A percentile compares a stretch with the other conserved stretches of the same genome.
These are phyloP conservation scores for Digitaria exilis DNA, from an alignment of 202 grass and related monocot genomes.

Conservation along the genomic window DNA sequence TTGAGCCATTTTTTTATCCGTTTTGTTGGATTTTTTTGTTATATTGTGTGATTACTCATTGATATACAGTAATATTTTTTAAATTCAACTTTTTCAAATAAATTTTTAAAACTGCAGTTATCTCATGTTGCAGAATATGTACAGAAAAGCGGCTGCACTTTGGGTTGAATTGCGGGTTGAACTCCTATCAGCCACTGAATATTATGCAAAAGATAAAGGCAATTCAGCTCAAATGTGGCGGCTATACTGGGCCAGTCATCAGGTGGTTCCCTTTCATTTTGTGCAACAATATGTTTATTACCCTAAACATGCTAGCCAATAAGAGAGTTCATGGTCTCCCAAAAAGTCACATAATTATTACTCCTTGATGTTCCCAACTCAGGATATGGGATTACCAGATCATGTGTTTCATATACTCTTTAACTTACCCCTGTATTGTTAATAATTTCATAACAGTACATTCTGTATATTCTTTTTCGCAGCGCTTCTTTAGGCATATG, in stretches of 20 bases:
- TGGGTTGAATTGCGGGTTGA: constrained; percentile 90
- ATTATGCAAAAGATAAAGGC: constrained; percentile 72
- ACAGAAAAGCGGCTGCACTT: constrained; percentile 76
- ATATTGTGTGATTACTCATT: constrained; percentile 8
- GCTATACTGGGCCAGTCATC: constrained; percentile 96
- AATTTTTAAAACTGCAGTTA: constrained; percentile 4
- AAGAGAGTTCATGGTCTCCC: neutral
- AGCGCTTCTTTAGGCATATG: constrained; percentile 98
- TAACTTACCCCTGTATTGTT: constrained; percentile 1
- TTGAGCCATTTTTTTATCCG: neutral
- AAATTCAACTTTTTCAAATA: constrained; percentile 13
- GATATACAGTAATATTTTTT: constrained; percentile 1
- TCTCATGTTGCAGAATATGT: constrained; percentile 76
- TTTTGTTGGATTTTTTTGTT: neutral
- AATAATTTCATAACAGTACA: constrained; percentile 27
- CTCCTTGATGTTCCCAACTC: neutral
- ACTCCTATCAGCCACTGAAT: constrained; percentile 82
- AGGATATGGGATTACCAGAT: neutral
- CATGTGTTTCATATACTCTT: constrained; percentile 15
- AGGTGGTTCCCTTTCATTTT: constrained; percentile 59
- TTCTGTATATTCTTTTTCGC: constrained; percentile 38
- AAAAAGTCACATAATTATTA: neutral
- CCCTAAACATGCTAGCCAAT: neutral
- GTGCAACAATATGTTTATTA: constrained; percentile 20
- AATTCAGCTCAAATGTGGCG: constrained; percentile 86